These are phyloP conservation scores for Cyanodermella asteris DNA, from an alignment of 2,329 filamentous ascomycete genomes.

Conservation along the genomic window DNA sequence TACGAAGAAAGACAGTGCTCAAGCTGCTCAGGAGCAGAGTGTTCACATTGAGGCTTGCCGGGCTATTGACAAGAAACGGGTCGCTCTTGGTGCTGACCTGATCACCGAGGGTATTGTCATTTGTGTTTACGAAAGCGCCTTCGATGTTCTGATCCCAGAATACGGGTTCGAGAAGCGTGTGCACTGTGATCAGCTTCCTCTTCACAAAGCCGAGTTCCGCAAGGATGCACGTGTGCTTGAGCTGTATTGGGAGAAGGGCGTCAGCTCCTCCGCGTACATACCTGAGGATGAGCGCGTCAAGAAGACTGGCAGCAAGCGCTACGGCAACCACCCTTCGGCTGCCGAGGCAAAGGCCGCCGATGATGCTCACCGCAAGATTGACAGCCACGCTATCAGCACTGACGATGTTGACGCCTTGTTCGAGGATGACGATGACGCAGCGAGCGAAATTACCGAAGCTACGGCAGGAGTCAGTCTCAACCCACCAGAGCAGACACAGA, in stretches of 20 bases:
- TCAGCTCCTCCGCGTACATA: conserved; percentile 85
- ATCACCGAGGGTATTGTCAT: conserved; percentile 91
- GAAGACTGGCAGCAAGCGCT: conserved; percentile 49
- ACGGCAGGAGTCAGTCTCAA: conserved; percentile 77
- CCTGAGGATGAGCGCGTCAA: conserved; percentile 93
- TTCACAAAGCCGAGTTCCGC: conserved; percentile 97
- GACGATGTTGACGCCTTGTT: conserved; percentile 92
- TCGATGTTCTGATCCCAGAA: conserved; percentile 92
- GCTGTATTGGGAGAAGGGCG: conserved; percentile 98
- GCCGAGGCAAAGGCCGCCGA: conserved; percentile 68
- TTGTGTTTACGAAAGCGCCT: conserved; percentile 94
- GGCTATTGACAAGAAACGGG: conserved; percentile 77
- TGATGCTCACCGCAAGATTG: conserved; percentile 77
- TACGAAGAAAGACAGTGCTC: conserved; percentile 96
- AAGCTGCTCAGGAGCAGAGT: conserved; percentile 94
- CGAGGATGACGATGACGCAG: conserved; percentile 75
- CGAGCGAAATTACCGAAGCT: conserved; percentile 71
- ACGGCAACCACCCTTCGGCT: conserved; percentile 58
- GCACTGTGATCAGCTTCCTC: conserved; percentile 88
- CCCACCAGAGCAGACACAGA: conserved; percentile 85
- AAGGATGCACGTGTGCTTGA: conserved; percentile 89
- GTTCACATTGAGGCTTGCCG: conserved; percentile 96
- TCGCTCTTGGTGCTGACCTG: conserved; percentile 71
- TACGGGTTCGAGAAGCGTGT: conserved; percentile 99
- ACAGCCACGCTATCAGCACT: conserved; percentile 81